These are phyloP conservation scores for Kwoniella europaea DNA, from an alignment of 768 basidiomycete genomes.

Conservation along the genomic window DNA sequence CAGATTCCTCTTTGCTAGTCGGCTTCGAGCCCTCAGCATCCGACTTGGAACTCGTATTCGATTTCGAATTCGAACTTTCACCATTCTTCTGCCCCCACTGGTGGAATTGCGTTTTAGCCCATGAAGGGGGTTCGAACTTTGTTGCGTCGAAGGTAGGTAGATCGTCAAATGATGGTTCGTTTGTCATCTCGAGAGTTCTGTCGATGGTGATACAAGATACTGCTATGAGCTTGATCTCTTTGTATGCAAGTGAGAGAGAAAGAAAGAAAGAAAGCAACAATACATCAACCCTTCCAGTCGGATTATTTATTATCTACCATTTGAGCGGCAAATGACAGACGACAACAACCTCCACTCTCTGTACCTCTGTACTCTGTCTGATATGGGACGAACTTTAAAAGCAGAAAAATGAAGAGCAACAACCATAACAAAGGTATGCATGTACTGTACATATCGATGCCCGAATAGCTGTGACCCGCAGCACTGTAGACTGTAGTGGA, in stretches of 20 bases:
- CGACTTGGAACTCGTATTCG: too few species aligned
- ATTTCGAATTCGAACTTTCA: conserved; percentile 13
- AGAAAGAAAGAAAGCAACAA: neutral
- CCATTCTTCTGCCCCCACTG: conserved; percentile 16
- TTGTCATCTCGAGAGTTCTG: neutral
- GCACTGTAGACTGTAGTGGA: neutral
- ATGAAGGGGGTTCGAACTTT: conserved; percentile 39
- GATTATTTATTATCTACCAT: too few species aligned
- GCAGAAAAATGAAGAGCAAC: neutral
- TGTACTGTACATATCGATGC: neutral
- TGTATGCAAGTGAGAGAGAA: neutral
- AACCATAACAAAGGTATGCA: neutral
- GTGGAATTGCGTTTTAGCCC: conserved; percentile 32
- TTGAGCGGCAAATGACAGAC: neutral
- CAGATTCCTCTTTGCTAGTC: neutral
- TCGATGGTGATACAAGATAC: neutral
- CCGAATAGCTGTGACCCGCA: too few species aligned
- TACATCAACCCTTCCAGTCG: too few species aligned
- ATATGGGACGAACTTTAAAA: neutral
- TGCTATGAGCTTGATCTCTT: neutral
- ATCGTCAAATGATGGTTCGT: conserved; percentile 9
- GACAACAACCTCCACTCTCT: neutral
- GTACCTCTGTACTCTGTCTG: too few species aligned
- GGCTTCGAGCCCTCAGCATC: neutral
- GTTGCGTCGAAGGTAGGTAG: conserved; percentile 31